These are phyloP conservation scores for Populus euphratica DNA, from an alignment of 345 rosid genomes.

Conservation along the genomic window DNA sequence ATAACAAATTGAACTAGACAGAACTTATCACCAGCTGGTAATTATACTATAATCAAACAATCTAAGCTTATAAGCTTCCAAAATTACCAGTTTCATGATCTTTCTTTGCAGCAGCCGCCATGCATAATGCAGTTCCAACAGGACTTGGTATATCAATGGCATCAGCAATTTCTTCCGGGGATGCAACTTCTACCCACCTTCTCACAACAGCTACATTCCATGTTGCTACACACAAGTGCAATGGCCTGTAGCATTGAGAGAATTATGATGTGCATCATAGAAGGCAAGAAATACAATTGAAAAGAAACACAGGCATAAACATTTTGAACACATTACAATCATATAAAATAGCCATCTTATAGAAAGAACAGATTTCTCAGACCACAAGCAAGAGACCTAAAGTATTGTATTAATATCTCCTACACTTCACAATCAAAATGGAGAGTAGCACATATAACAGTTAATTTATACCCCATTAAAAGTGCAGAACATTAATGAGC, in stretches of 20 bases:
- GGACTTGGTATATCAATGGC: conserved; percentile 79
- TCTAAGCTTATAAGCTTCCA: too few species aligned
- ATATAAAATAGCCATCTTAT: too few species aligned
- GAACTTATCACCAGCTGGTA: not conserved
- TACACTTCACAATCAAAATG: too few species aligned
- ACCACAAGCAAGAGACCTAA: too few species aligned
- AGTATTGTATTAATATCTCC: too few species aligned
- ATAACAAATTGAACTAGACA: too few species aligned
- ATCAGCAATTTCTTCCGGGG: conserved; percentile 56
- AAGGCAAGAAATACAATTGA: not conserved
- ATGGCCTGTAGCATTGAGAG: conserved; percentile 56
- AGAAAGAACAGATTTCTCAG: too few species aligned
- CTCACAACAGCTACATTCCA: conserved; percentile 89
- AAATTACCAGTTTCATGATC: conserved; percentile 85
- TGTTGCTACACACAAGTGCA: conserved; percentile 82
- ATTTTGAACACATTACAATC: too few species aligned
- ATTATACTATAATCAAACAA: not conserved
- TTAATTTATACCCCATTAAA: too few species aligned
- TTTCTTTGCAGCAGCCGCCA: conserved; percentile 86
- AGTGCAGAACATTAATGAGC: too few species aligned
- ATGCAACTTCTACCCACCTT: conserved; percentile 89
- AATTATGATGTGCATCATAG: conserved; percentile 1
- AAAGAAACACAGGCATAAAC: too few species aligned
- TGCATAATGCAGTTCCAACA: conserved; percentile 85
- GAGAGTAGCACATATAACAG: too few species aligned